Base-by-base conservation (phyloP, 2,329 filamentous ascomycete genomes). In the Diatrype stigma region DNA sequence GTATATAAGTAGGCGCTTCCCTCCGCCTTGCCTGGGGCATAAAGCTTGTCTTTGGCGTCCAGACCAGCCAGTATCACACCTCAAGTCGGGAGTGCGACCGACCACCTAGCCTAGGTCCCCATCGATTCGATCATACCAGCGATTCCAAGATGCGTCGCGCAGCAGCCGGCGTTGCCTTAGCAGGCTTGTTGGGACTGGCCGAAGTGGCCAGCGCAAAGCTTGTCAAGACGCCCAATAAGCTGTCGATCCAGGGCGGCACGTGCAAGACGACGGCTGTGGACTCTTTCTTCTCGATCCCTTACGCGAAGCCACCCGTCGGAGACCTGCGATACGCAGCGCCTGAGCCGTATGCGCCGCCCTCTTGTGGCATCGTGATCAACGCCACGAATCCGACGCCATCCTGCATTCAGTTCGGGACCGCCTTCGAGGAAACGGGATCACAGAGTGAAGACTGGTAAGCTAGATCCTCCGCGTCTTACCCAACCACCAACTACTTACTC, bases 251-350 rank as follows among this genome's bases (percentile, higher is more conserved):
- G 10, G 58, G 58, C 22, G 49, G 56, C 2, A 56, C 51, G 28
- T 61, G 58, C 22, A 48, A 47, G 48, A 42, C 42, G 17, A 52
- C 47, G 2, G 49, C 56, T 12, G 55, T 56, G 11, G 47, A 57
- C 34, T 59, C 52, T 42, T 60, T 58, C 51, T 53, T 50, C 30
- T 57, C 56, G 3, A 58, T 61, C 40, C 58, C 58, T 6, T 61
- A 55, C 45, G 59, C 59, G 16, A 49, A 58, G 30, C 56, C 59
- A 0, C 59, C 58, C 1, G 28, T 59, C 10, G 53, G 55, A 10
- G 51, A 59, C 5, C 42, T 56, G 12, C 58, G 59, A 23, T 53
- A 56, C 8, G 55, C 55, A 16, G 48, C 59, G 11, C 59, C 59
- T 8, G 42, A 54, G 28, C 53, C 56, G 5, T 49, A 30, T 10